A percentile compares a stretch with the other conserved stretches of the same genome.
Evolutionary conservation across 23 red algal species (phyloP).

Genomic region (Cyanidium caldarium): DNA sequence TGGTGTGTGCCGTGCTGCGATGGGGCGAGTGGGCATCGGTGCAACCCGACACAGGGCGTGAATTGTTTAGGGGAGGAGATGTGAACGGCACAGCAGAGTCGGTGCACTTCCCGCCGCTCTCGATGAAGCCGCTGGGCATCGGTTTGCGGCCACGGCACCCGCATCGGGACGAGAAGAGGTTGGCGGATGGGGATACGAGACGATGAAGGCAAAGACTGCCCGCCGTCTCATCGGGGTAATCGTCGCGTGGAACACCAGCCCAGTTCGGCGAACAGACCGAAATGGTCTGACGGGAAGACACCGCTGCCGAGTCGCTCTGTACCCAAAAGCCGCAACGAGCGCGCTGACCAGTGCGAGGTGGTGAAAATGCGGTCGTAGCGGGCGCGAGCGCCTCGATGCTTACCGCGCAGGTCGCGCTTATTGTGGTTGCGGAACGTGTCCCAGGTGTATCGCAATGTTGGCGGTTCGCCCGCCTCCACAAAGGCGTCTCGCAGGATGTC

Average conservation of each 20-base stretch:
- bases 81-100: too few relatives aligned
- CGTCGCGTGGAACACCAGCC: neutral
- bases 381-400: neutral
- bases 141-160: neutral
- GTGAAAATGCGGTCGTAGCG: neutral
- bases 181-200: neutral
- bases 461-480: neutral
- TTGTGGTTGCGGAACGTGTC: neutral
- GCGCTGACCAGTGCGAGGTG: neutral
- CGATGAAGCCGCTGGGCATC: neutral
- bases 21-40: neutral
- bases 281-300: slow-evolving; percentile 1
- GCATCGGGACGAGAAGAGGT: neutral
- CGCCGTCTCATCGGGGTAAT: neutral
- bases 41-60: neutral
- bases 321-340: neutral
- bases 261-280: neutral
- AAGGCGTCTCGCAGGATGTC: neutral
- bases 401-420: neutral
- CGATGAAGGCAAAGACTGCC: neutral
- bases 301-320: neutral
- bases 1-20: slow-evolving; percentile 16
- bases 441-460: neutral
- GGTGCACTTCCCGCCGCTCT: neutral
- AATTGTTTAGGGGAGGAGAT: neutral